Evolutionary conservation across 2,329 filamentous ascomycete genomes (phyloP).

Genomic region (Lanzia echinophila): DNA sequence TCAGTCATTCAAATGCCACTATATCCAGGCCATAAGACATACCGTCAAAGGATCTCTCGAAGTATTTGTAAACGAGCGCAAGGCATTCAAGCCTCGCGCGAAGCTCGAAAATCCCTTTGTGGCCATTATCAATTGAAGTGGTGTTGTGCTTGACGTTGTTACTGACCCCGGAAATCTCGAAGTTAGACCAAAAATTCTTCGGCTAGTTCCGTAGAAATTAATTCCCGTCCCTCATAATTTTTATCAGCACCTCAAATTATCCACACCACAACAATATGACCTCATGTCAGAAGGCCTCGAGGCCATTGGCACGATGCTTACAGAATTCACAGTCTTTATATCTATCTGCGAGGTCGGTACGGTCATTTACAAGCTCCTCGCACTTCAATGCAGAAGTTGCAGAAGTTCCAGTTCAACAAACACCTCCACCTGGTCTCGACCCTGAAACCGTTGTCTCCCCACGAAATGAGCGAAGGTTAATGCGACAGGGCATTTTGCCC

Average conservation of each 20-base stretch:
- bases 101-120: slow-evolving; percentile 29
- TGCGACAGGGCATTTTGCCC: slow-evolving; percentile 62
- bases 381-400: slow-evolving; percentile 31
- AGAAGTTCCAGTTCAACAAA: slow-evolving; percentile 31
- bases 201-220: slow-evolving; percentile 16
- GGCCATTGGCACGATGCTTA: slow-evolving; percentile 50
- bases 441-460: slow-evolving; percentile 61
- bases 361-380: slow-evolving; percentile 30
- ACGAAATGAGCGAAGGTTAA: slow-evolving; percentile 59
- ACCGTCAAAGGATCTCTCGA: slow-evolving; percentile 35
- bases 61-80: slow-evolving; percentile 20
- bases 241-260: slow-evolving; percentile 15
- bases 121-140: slow-evolving; percentile 25
- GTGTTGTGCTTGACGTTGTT: slow-evolving; percentile 13
- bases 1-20: slow-evolving; percentile 5
- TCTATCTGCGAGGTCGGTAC: slow-evolving; percentile 21
- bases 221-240: slow-evolving; percentile 21
- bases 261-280: slow-evolving; percentile 41
- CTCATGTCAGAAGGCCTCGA: slow-evolving; percentile 50
- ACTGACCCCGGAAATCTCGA: slow-evolving; percentile 11
- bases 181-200: slow-evolving; percentile 22
- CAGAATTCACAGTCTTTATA: slow-evolving; percentile 33
- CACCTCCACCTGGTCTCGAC: slow-evolving; percentile 44
- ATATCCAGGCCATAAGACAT: slow-evolving; percentile 12
- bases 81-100: slow-evolving; percentile 22